Evolutionary conservation across 305 asterid genomes (phyloP).

Genomic region (Fraxinus baroniana): DNA sequence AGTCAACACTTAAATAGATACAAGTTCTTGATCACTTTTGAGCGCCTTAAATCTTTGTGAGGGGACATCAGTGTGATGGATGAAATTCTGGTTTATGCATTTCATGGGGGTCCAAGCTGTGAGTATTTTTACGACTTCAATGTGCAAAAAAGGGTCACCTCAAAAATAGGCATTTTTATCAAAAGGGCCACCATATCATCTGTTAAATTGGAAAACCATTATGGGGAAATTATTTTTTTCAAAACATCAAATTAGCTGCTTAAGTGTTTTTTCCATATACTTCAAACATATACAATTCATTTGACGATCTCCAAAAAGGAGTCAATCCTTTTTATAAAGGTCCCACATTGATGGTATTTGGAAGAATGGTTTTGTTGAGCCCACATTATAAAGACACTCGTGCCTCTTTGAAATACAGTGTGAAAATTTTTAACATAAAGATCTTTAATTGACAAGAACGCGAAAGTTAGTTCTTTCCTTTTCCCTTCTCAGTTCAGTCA

Average conservation of each 20-base stretch:
- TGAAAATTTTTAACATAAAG: not conserved
- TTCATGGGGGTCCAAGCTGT: not conserved
- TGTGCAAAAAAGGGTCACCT: not conserved
- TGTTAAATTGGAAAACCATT: not conserved
- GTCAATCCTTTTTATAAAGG: not conserved
- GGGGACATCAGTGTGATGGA: not conserved
- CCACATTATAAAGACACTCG: not conserved
- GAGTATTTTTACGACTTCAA: not conserved
- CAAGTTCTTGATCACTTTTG: slow-evolving; percentile 2
- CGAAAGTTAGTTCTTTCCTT: not conserved
- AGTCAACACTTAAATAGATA: slow-evolving; percentile 24
- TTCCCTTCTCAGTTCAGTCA: not conserved
- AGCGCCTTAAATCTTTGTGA: not conserved
- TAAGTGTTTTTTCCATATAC: not conserved
- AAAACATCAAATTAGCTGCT: not conserved
- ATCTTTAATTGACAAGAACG: not conserved
- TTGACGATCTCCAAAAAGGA: not conserved
- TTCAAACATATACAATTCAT: not conserved
- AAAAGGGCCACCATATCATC: not conserved
- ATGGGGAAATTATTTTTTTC: not conserved
- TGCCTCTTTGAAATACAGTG: not conserved
- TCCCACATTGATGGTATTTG: not conserved
- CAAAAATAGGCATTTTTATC: not conserved
- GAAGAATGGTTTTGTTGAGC: not conserved
- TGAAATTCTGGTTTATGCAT: not conserved